phyloP scores from a whole-genome alignment of 1,139 yeast genomes.

The Pichia sp. region DNA sequence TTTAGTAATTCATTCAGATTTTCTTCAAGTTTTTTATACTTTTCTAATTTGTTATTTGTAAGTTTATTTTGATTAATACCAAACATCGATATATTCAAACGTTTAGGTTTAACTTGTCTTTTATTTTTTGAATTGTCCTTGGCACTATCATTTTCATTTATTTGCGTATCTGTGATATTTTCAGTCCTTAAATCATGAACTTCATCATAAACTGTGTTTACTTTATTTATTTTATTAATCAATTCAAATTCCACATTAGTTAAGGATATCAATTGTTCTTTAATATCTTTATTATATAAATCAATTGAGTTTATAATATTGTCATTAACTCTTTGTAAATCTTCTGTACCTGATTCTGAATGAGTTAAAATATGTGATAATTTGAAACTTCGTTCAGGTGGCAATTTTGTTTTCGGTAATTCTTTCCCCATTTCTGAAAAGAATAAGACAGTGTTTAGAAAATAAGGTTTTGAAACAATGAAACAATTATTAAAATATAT shows the following conservation, averaged over 20 bases:
- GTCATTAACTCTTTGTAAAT: constrained; percentile 9
- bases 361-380: constrained; percentile 13
- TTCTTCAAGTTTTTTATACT: constrained; percentile 26
- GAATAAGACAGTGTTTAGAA: too few relatives aligned
- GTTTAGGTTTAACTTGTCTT: background rate
- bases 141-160: background rate
- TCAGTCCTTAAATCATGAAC: constrained; percentile 10
- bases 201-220: constrained; percentile 9
- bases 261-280: constrained; percentile 12
- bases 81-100: constrained; percentile 9
- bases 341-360: background rate
- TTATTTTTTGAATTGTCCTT: background rate
- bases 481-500: too few relatives aligned
- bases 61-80: constrained; percentile 1
- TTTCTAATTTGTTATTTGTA: constrained; percentile 1
- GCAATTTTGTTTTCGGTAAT: constrained; percentile 8
- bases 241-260: constrained; percentile 10
- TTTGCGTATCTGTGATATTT: constrained; percentile 6
- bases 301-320: constrained; percentile 8
- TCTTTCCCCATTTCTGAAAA: background rate
- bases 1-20: constrained; percentile 21
- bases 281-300: constrained; percentile 11
- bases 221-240: constrained; percentile 3
- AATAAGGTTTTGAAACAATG: too few relatives aligned
- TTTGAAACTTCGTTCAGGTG: constrained; percentile 11